Percentiles rank a stretch among this genome's conserved stretches.
phyloP scores from a whole-genome alignment of 1,284 basidiomycete genomes.

The Lentinus polychrous region DNA sequence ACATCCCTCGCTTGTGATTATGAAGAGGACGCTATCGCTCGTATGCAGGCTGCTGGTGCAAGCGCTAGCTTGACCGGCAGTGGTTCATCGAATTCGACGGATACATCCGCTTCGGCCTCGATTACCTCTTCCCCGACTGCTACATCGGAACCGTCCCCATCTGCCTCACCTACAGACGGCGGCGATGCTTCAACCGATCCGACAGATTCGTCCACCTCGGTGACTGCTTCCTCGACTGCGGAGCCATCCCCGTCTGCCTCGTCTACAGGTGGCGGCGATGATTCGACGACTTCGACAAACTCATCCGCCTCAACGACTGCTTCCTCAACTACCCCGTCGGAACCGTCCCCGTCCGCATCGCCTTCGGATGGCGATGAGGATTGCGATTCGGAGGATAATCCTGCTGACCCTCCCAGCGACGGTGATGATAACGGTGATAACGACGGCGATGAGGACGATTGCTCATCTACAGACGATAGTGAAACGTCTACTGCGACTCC shows the following conservation, averaged over 20 bases:
- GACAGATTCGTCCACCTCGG: background rate
- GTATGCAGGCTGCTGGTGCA: constrained; percentile 41
- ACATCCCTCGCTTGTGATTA: constrained; percentile 42
- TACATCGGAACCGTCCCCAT: background rate
- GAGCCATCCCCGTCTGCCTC: background rate
- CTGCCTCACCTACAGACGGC: constrained; percentile 1
- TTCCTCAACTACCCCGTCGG: too few species aligned
- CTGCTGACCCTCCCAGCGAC: background rate
- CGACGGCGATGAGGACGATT: background rate
- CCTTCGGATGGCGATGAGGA: constrained; percentile 5
- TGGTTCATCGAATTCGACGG: constrained; percentile 1
- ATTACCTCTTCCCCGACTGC: background rate
- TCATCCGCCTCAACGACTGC: constrained; percentile 2
- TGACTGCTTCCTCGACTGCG: background rate
- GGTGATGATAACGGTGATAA: background rate
- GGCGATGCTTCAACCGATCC: too few species aligned
- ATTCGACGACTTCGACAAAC: background rate
- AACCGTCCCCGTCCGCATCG: background rate
- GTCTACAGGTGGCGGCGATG: constrained; percentile 20
- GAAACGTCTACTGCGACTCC: background rate
- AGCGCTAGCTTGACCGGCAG: constrained; percentile 36
- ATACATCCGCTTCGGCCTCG: constrained; percentile 1
- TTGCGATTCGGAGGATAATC: background rate
- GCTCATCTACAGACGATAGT: background rate
- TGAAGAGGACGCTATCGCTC: constrained; percentile 31